Conservation (phyloP, 768 basidiomycete genomes). For the Kwoniella pini region DNA sequence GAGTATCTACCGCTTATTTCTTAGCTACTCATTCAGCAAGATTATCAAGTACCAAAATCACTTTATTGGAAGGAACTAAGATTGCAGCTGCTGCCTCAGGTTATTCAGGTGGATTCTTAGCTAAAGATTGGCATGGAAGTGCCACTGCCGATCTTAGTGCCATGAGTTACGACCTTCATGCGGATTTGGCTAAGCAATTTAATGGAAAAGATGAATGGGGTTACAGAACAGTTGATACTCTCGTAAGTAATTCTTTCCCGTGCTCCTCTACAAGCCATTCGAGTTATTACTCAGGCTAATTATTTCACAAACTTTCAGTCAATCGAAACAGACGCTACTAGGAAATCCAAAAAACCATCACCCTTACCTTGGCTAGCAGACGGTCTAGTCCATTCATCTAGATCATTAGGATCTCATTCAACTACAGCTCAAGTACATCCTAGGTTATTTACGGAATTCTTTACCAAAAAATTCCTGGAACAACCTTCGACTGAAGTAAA, state of each 20-base stretch:
- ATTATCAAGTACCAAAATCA: conserved; percentile 51
- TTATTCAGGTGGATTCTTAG: conserved; percentile 61
- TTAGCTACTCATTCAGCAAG: conserved; percentile 57
- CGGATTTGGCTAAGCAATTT: conserved; percentile 68
- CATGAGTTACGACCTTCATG: conserved; percentile 74
- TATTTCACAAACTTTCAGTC: too few relatives aligned
- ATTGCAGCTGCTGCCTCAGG: conserved; percentile 64
- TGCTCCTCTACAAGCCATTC: background rate
- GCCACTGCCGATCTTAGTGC: conserved; percentile 60
- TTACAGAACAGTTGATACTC: conserved; percentile 66
- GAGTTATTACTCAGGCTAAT: too few relatives aligned
- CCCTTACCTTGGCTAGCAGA: conserved; percentile 46
- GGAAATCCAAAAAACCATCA: conserved; percentile 28
- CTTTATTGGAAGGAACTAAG: conserved; percentile 71
- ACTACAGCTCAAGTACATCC: conserved; percentile 55
- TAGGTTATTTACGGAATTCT: conserved; percentile 45
- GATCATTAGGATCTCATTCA: conserved; percentile 37
- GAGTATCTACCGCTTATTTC: conserved; percentile 80
- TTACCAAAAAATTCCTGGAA: conserved; percentile 38
- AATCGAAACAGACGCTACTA: conserved; percentile 40
- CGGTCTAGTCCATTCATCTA: conserved; percentile 38
- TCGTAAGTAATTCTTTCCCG: conserved; percentile 30
- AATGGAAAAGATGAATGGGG: conserved; percentile 76
- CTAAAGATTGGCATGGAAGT: conserved; percentile 71
- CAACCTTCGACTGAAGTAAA: conserved; percentile 38